phyloP scores from a whole-genome alignment of 1,139 yeast species.

The Torulaspora pretoriensis region DNA sequence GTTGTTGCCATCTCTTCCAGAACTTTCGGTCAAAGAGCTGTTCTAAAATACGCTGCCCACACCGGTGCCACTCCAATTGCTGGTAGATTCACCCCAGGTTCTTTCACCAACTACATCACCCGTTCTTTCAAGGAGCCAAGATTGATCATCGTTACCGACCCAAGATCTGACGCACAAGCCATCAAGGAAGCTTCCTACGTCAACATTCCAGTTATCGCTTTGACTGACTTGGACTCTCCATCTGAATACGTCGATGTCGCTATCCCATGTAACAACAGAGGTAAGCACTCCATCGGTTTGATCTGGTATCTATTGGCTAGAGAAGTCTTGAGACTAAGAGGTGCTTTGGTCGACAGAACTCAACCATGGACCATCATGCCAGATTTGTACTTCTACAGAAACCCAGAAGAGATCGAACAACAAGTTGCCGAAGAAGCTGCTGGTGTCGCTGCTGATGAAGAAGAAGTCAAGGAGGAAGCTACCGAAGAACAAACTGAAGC shows the following conservation, averaged over 20 bases:
- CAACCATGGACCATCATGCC: slow-evolving; percentile 99
- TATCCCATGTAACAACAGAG: slow-evolving; percentile 99
- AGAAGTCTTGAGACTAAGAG: slow-evolving; percentile 99
- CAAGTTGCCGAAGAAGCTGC: slow-evolving; percentile 63
- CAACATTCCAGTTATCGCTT: slow-evolving; percentile 99
- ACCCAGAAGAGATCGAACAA: slow-evolving; percentile 98
- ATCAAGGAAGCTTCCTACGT: slow-evolving; percentile 99
- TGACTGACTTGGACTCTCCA: slow-evolving; percentile 98
- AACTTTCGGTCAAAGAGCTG: slow-evolving; percentile 99
- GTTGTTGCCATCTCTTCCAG: slow-evolving; percentile 99
- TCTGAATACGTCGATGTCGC: slow-evolving; percentile 99
- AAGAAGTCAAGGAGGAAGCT: slow-evolving; percentile 50
- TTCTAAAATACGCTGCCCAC: slow-evolving; percentile 98
- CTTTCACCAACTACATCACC: slow-evolving; percentile 99
- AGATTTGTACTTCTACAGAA: slow-evolving; percentile 99
- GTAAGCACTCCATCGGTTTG: slow-evolving; percentile 99
- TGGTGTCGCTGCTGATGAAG: slow-evolving; percentile 61
- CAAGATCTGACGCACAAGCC: slow-evolving; percentile 99
- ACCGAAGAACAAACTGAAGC: slow-evolving; percentile 67
- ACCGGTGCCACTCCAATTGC: slow-evolving; percentile 99
- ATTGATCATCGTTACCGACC: slow-evolving; percentile 97
- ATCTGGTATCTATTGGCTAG: slow-evolving; percentile 99
- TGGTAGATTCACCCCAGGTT: slow-evolving; percentile 99
- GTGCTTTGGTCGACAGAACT: slow-evolving; percentile 94
- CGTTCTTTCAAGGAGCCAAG: slow-evolving; percentile 99